These are phyloP conservation scores for Saccharomycopsis fodiens DNA, from an alignment of 805 yeast species.

Conservation along the genomic window DNA sequence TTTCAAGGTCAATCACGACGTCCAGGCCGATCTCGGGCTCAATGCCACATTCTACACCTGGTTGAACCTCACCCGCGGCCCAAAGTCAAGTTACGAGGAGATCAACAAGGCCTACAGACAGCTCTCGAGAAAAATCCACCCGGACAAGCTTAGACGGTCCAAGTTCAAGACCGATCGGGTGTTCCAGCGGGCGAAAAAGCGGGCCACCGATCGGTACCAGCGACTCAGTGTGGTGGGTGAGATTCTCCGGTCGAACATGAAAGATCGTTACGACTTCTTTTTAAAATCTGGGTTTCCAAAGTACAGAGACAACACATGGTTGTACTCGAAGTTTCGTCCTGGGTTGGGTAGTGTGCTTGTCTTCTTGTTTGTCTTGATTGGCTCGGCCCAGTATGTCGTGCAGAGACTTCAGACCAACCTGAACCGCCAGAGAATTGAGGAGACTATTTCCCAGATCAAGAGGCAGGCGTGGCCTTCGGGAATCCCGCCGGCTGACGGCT, in stretches of 20 bases:
- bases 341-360: slow-evolving; percentile 44
- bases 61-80: slow-evolving; percentile 38
- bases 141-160: slow-evolving; percentile 58
- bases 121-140: slow-evolving; percentile 68
- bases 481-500: slow-evolving; percentile 39
- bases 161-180: slow-evolving; percentile 30
- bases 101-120: slow-evolving; percentile 63
- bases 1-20: slow-evolving; percentile 59
- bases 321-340: slow-evolving; percentile 62
- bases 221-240: slow-evolving; percentile 69
- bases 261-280: slow-evolving; percentile 79
- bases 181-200: slow-evolving; percentile 29
- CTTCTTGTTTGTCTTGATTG: slow-evolving; percentile 43
- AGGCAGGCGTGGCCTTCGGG: slow-evolving; percentile 50
- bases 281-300: slow-evolving; percentile 78
- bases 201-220: slow-evolving; percentile 66
- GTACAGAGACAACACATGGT: slow-evolving; percentile 57
- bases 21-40: slow-evolving; percentile 54
- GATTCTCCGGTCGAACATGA: slow-evolving; percentile 53
- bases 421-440: slow-evolving; percentile 48
- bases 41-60: slow-evolving; percentile 62
- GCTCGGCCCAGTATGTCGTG: slow-evolving; percentile 51
- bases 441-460: slow-evolving; percentile 44
- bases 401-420: slow-evolving; percentile 47
- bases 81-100: slow-evolving; percentile 41